Percentiles rank a stretch among this genome's conserved stretches.
These are phyloP conservation scores for Rosa rugosa DNA, from an alignment of 306 rosid genomes.

Conservation along the genomic window DNA sequence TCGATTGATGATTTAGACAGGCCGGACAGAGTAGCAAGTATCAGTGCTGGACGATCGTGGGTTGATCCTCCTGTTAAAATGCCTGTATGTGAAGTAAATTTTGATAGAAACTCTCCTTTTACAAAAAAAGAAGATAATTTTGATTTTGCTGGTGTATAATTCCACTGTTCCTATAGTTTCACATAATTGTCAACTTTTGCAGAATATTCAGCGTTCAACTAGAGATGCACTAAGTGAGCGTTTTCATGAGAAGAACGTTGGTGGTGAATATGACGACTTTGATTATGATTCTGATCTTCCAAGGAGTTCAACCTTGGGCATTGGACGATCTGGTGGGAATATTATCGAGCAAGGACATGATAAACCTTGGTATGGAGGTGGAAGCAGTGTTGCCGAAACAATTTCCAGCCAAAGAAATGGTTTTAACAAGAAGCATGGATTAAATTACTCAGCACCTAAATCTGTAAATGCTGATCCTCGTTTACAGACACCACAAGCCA, in stretches of 20 bases:
- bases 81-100: conserved; percentile 47
- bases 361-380: conserved; percentile 57
- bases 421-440: conserved; percentile 45
- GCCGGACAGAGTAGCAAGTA: conserved; percentile 43
- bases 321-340: conserved; percentile 45
- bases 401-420: conserved; percentile 67
- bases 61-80: conserved; percentile 52
- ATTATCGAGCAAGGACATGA: conserved; percentile 54
- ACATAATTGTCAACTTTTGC: conserved; percentile 38
- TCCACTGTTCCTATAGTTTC: conserved; percentile 19
- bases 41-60: conserved; percentile 63
- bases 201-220: conserved; percentile 56
- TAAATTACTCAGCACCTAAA: conserved; percentile 52
- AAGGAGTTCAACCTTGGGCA: conserved; percentile 45
- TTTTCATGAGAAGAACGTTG: conserved; percentile 54
- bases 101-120: neutral
- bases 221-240: conserved; percentile 46
- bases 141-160: conserved; percentile 7
- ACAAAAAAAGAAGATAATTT: neutral
- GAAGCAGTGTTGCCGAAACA: conserved; percentile 42
- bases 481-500: conserved; percentile 39
- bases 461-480: conserved; percentile 50
- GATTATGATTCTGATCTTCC: conserved; percentile 54
- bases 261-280: conserved; percentile 46
- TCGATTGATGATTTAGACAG: conserved; percentile 50